Evolutionary conservation across 148 eudicot species (phyloP), one percentile per base, ranked within the genome.

Genomic region (Vaccinium corymbosum): DNA sequence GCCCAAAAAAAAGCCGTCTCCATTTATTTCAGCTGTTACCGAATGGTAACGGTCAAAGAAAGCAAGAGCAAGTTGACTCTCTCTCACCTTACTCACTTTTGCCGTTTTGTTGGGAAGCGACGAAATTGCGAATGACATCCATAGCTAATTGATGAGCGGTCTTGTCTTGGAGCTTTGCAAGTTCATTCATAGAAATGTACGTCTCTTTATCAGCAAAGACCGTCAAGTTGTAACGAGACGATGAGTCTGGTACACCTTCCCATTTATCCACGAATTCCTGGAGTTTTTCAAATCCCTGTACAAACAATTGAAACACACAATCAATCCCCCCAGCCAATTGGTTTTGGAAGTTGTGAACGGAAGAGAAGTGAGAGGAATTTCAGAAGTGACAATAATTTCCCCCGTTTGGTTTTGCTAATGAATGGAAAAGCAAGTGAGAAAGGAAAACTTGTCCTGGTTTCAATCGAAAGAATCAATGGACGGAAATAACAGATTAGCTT

Each of bases 281-380:
- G 72, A 97, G 98, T 84, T 91, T 93, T 84, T 93, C 98, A 76
- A 93, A 93, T 61, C 98, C 98, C 99, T 97, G 81, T 57, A 86
- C 71, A 59, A 22, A 85, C 42, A 80, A 56, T 56, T 38, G 64
- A 71, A 61, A 64, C n/a, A 38, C 20, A 15, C 53, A 46, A 81
- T 64, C 16, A 16, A 46, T 48, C 53, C 68, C 68, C 16, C 14
- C 17, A 20, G 13, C 46, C 3, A 29, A 11, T 27, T 7, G 38
- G 27, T 64, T 64, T 64, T 22, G 12, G 14, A 64, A 22, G 25
- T 64, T 64, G 70, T n/a, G 9, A 64, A 64, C 13, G 4, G 29
- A 64, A 64, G 29, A 64, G 29, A 64, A 64, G n/a, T 19, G 64
- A n/a, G 20, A 19, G 22, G 22, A 59, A 19, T 6, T 17, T 19